These are phyloP conservation scores for Leucosporidium scottii DNA, from an alignment of 768 basidiomycete species.

Conservation along the genomic window DNA sequence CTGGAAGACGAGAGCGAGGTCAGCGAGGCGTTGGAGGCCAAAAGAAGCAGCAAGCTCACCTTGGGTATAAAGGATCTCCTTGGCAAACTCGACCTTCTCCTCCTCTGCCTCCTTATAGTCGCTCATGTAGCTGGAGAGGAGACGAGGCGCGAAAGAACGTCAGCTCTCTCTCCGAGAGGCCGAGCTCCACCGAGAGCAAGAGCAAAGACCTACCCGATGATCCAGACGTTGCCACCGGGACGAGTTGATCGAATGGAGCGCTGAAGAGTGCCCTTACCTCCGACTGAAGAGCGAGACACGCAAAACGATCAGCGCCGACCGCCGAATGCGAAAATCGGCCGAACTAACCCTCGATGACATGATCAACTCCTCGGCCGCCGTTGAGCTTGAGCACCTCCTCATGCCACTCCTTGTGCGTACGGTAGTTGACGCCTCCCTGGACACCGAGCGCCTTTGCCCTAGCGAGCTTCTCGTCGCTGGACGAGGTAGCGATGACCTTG, in stretches of 20 bases:
- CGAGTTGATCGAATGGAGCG: slow-evolving; percentile 9
- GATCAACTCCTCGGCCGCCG: slow-evolving; percentile 28
- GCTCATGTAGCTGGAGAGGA: slow-evolving; percentile 14
- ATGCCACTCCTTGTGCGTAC: slow-evolving; percentile 55
- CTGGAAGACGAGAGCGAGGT: neutral
- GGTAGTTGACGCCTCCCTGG: slow-evolving; percentile 60
- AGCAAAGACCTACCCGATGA: slow-evolving; percentile 8
- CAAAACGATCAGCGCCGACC: no score
- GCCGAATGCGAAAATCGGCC: neutral
- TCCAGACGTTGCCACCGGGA: slow-evolving; percentile 19
- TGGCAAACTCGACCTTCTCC: slow-evolving; percentile 17
- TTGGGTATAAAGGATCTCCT: slow-evolving; percentile 27
- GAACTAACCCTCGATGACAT: slow-evolving; percentile 47
- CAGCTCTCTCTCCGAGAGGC: no score
- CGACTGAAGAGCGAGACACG: neutral
- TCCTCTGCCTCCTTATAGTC: slow-evolving; percentile 7
- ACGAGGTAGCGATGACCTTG: slow-evolving; percentile 60
- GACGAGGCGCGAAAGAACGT: no score
- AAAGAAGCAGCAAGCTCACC: neutral
- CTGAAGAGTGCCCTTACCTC: slow-evolving; percentile 16
- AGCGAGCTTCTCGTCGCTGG: slow-evolving; percentile 55
- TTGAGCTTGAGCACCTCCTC: slow-evolving; percentile 45
- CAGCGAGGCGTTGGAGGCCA: neutral
- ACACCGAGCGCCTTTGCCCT: slow-evolving; percentile 47
- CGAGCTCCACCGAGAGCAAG: neutral